Evolutionary conservation across 441 rosid species (phyloP).

Genomic region (Aleurites moluccanus): DNA sequence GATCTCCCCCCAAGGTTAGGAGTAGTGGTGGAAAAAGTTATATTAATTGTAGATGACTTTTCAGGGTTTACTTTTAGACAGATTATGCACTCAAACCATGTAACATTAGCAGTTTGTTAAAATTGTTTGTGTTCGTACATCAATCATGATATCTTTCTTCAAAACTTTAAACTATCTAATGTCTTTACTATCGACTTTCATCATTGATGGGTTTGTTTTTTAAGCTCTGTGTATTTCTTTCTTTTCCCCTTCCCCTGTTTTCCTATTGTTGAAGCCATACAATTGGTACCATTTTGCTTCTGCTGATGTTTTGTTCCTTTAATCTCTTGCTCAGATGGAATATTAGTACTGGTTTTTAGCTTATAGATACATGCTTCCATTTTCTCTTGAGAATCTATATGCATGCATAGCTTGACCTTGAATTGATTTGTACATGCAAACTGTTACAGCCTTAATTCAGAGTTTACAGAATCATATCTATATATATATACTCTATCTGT

Average conservation of each 20-base stretch:
- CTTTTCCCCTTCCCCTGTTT: not conserved
- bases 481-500: too few relatives aligned
- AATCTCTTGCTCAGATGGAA: not conserved
- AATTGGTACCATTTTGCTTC: conserved; percentile 1
- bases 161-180: not conserved
- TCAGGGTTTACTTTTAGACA: not conserved
- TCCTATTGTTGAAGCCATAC: not conserved
- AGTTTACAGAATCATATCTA: not conserved
- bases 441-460: not conserved
- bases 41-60: not conserved
- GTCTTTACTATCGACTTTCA: not conserved
- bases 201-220: not conserved
- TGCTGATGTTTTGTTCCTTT: not conserved
- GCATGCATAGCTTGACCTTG: not conserved
- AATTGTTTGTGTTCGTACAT: not conserved
- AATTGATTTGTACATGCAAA: not conserved
- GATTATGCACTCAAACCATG: not conserved
- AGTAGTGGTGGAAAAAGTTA: not conserved
- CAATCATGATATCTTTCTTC: not conserved
- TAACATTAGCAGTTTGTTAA: not conserved
- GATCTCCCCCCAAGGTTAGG: not conserved
- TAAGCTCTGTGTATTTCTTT: not conserved
- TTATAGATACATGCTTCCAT: not conserved
- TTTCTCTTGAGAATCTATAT: not conserved
- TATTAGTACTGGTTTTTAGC: not conserved